Evolutionary conservation across 2,329 filamentous ascomycete genomes (phyloP).

Genomic region (Leptographium wingfieldii): DNA sequence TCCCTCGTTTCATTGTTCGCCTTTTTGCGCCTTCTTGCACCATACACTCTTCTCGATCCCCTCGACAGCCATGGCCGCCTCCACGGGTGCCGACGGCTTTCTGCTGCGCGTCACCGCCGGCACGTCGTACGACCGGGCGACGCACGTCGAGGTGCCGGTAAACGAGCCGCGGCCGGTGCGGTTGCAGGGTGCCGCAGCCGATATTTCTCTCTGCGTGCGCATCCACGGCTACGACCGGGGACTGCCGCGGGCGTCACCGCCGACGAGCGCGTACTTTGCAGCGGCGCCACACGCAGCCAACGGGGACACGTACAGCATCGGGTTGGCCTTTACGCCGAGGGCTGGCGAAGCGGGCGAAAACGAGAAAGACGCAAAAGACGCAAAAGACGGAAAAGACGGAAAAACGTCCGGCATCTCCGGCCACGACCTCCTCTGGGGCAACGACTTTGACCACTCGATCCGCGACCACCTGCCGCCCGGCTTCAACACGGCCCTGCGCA

Average conservation of each 20-base stretch:
- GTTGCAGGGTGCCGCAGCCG: constrained; percentile 51
- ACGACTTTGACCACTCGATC: constrained; percentile 89
- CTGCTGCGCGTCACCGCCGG: constrained; percentile 74
- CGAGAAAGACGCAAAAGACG: constrained; percentile 1
- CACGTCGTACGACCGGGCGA: constrained; percentile 55
- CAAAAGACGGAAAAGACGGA: constrained; percentile 11
- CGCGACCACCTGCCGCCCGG: constrained; percentile 75
- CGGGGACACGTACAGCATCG: constrained; percentile 74
- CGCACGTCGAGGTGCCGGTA: constrained; percentile 63
- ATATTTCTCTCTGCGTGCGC: constrained; percentile 59
- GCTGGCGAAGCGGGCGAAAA: constrained; percentile 13
- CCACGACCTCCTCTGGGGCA: constrained; percentile 75
- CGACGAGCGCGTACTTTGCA: constrained; percentile 66
- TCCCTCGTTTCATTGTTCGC: background rate
- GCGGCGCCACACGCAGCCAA: constrained; percentile 51
- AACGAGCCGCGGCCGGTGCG: constrained; percentile 52
- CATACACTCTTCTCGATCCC: too few species aligned
- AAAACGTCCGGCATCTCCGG: constrained; percentile 39
- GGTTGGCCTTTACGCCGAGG: constrained; percentile 67
- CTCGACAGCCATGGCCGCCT: constrained; percentile 1
- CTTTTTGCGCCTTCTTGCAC: background rate
- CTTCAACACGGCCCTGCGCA: constrained; percentile 70
- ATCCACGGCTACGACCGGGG: constrained; percentile 51
- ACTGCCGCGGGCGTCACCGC: constrained; percentile 57
- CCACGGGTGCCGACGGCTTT: constrained; percentile 42